Percentiles rank a stretch among this genome's conserved stretches.
phyloP scores from a whole-genome alignment of 345 rosid genomes.

The Euphorbia peplus region DNA sequence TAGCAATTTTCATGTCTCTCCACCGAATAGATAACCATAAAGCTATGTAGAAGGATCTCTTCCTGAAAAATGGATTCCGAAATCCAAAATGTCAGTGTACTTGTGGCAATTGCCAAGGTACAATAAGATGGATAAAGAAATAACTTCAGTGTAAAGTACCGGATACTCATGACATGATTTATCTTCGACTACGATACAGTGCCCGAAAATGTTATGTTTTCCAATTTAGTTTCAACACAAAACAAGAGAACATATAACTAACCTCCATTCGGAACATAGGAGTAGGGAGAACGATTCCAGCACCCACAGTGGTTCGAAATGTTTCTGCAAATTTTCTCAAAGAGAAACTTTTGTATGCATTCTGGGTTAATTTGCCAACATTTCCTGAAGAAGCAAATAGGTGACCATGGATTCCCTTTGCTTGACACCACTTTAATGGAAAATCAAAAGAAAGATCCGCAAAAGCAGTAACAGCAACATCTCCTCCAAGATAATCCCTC shows the following conservation, averaged over 20 bases:
- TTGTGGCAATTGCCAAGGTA: not conserved
- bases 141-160: not conserved
- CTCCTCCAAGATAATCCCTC: constrained; percentile 88
- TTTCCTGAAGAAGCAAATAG: constrained; percentile 87
- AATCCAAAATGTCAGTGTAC: not conserved
- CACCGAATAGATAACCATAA: not conserved
- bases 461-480: constrained; percentile 76
- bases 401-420: constrained; percentile 90
- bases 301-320: constrained; percentile 73
- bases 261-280: constrained; percentile 91
- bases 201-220: constrained; percentile 1
- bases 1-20: not conserved
- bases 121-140: not conserved
- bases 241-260: constrained; percentile 21
- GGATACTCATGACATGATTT: constrained; percentile 3
- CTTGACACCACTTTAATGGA: constrained; percentile 73
- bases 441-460: constrained; percentile 92
- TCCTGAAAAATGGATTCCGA: not conserved
- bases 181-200: not conserved
- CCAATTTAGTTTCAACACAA: not conserved
- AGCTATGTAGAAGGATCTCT: not conserved
- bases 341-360: constrained; percentile 56
- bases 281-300: constrained; percentile 79
- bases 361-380: constrained; percentile 63
- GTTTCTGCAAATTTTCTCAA: constrained; percentile 54